Evolutionary conservation across 1,284 basidiomycete species (phyloP).

Genomic region (Prillingera fragicola): DNA sequence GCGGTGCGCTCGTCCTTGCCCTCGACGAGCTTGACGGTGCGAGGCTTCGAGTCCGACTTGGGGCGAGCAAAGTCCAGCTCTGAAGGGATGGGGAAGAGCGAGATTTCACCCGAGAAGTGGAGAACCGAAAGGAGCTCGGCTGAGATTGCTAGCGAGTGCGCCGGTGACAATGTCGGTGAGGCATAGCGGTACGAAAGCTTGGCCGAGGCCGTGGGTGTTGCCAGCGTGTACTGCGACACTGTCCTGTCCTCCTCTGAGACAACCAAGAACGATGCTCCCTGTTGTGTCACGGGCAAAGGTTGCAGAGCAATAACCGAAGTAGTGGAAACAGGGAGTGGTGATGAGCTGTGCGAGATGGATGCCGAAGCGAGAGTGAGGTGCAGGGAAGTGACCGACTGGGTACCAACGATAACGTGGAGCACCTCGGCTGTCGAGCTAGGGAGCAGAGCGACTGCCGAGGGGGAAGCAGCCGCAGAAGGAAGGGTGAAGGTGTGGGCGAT

Average conservation of each 20-base stretch:
- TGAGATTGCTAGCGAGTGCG: slow-evolving; percentile 55
- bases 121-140: slow-evolving; percentile 55
- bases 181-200: slow-evolving; percentile 55
- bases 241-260: slow-evolving; percentile 69
- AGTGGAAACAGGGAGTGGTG: slow-evolving; percentile 42
- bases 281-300: slow-evolving; percentile 30
- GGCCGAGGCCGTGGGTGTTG: slow-evolving; percentile 54
- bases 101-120: slow-evolving; percentile 62
- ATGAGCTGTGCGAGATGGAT: slow-evolving; percentile 30
- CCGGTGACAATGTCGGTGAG: slow-evolving; percentile 59
- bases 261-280: slow-evolving; percentile 56
- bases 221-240: slow-evolving; percentile 54
- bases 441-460: slow-evolving; percentile 33
- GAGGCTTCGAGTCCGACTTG: slow-evolving; percentile 36
- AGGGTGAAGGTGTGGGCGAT: slow-evolving; percentile 31
- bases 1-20: slow-evolving; percentile 39
- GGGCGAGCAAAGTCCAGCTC: slow-evolving; percentile 50
- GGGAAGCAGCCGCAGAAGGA: slow-evolving; percentile 23
- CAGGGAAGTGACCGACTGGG: slow-evolving; percentile 27
- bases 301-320: slow-evolving; percentile 38
- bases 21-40: slow-evolving; percentile 37
- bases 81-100: slow-evolving; percentile 58
- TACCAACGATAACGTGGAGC: slow-evolving; percentile 34
- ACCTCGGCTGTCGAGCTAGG: slow-evolving; percentile 31
- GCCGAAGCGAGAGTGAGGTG: slow-evolving; percentile 30